phyloP scores from a whole-genome alignment of 345 rosid species.

The Gossypioides kirkii region DNA sequence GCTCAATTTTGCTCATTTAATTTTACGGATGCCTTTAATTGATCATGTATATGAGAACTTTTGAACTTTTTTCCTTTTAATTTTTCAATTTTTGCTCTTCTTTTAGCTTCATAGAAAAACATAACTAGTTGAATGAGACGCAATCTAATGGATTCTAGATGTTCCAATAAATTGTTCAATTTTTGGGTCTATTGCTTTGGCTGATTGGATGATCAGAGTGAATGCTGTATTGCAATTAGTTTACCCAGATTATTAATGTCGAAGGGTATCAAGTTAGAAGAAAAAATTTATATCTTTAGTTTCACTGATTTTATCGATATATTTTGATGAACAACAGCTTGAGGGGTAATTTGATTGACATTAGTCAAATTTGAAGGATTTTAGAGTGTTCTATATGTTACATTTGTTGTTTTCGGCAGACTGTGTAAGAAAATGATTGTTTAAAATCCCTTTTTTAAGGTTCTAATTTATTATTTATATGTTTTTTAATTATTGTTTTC shows the following conservation, averaged over 20 bases:
- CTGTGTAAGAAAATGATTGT: background rate
- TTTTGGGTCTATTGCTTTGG: background rate
- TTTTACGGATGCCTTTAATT: background rate
- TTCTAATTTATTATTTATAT: background rate
- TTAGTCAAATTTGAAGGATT: background rate
- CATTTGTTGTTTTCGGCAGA: background rate
- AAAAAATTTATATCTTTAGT: background rate
- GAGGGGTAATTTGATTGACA: background rate
- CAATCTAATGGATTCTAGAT: background rate
- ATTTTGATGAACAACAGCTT: background rate
- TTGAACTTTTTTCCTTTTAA: constrained; percentile 1
- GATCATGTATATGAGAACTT: background rate
- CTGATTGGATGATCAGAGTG: background rate
- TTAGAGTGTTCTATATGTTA: background rate
- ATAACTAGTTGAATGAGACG: background rate
- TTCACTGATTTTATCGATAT: background rate
- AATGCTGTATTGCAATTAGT: background rate
- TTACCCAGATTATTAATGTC: background rate
- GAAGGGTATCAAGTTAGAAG: background rate
- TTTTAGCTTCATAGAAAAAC: background rate
- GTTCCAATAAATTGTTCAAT: background rate
- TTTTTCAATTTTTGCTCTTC: background rate
- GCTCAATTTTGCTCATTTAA: constrained; percentile 8
- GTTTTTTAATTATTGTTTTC: constrained; percentile 24
- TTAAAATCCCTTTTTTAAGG: background rate